phyloP scores from a whole-genome alignment of 345 rosid genomes.

The Corchorus capsularis region DNA sequence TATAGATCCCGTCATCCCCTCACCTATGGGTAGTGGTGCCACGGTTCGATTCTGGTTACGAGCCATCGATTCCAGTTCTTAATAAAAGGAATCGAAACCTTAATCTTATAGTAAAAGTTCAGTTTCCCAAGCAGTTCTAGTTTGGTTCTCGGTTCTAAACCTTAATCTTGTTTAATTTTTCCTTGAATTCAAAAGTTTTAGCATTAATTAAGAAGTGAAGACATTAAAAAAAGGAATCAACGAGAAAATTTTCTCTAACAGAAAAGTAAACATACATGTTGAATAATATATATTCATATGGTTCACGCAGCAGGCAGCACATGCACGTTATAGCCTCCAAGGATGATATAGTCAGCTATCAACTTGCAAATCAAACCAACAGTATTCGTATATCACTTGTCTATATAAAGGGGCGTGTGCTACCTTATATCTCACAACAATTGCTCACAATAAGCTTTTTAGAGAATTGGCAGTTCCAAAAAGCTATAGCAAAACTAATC shows the following conservation, averaged over 20 bases:
- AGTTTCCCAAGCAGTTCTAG: too few relatives aligned
- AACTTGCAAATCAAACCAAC: background rate
- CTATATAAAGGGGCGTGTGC: background rate
- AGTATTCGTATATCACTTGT: background rate
- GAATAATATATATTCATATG: background rate
- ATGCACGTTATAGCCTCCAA: background rate
- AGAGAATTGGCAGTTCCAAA: background rate
- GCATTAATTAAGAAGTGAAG: background rate
- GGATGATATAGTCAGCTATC: background rate
- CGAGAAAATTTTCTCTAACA: background rate
- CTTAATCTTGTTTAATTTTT: too few relatives aligned
- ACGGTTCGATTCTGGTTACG: too few relatives aligned
- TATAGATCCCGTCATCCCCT: too few relatives aligned
- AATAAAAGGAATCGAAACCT: too few relatives aligned
- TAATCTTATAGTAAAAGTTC: too few relatives aligned
- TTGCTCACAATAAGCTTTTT: background rate
- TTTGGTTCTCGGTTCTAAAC: too few relatives aligned
- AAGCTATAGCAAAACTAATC: background rate
- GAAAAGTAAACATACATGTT: background rate
- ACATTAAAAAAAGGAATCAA: background rate
- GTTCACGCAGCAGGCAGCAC: background rate
- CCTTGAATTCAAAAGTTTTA: background rate
- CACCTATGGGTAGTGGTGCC: too few relatives aligned
- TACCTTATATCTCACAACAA: background rate
- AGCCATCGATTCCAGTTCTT: too few relatives aligned